Evolutionary conservation across 768 basidiomycete species (phyloP), one percentile per base, ranked within the genome.

Genomic region (Leccinum ochraceum): DNA sequence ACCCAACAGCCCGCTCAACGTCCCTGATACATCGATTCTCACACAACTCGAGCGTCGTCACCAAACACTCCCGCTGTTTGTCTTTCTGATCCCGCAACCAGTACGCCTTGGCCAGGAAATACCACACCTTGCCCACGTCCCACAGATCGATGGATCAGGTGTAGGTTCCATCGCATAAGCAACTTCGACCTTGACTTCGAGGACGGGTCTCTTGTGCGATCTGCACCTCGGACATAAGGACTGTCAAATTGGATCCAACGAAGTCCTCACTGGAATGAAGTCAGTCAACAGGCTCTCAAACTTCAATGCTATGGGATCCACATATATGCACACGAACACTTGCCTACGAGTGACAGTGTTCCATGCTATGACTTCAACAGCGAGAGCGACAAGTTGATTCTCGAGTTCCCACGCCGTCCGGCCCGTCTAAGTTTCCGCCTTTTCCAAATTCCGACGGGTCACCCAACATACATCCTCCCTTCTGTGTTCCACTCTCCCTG

Each of bases 41-140:
- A 22, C 84, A 80, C 57, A 90, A 73, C 60, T 77, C 74, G 65
- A 96, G 71, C 17, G 94, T 93, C 65, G 79, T 84, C 50, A 76
- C 78, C 60, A 95, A 75, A 67, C 90, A 90, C 72, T 95, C 91
- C 57, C 83, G 79, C 68, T 92, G 90, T 53, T 84, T 79, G 54
- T 86, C 87, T 62, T 82, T 84, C 54, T 88, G 81, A 2, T 83
- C 88, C 67, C 92, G 92, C 65, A 87, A 69, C 53, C 88, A 86
- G 68, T 90, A 90, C 24, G 88, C 89, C 67, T 88, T 92, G 6
- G 88, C 92, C 9, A 98, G 81, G 71, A 87, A 91, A 73, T 90
- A 96, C 96, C 96, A 99, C 24, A 91, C 95, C 72, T 98, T 95
- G 0, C 94, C 86, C 2, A 90, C 83, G 71, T 97, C 89, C 94